Conservation (phyloP, 1,284 basidiomycete genomes). For the Xanthoconium separans region DNA sequence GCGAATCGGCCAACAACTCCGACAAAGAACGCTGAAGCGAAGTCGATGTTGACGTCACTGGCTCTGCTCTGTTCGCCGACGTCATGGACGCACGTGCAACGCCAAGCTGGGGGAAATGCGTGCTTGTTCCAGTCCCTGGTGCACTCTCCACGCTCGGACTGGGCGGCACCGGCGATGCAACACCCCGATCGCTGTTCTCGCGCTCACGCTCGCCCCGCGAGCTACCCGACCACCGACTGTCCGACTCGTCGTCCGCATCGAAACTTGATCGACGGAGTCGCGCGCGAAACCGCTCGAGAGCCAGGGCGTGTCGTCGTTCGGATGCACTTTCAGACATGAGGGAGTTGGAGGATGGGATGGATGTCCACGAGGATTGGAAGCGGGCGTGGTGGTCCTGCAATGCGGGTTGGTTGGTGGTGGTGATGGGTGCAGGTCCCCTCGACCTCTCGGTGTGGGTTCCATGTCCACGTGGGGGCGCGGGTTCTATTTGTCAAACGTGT, state of each 20-base stretch:
- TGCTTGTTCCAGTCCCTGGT: constrained; percentile 3
- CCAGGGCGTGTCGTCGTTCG: constrained; percentile 36
- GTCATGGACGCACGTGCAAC: not conserved
- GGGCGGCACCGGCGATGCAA: constrained; percentile 15
- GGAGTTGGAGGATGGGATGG: constrained; percentile 39
- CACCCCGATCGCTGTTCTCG: constrained; percentile 12
- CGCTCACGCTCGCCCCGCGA: constrained; percentile 19
- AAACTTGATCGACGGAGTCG: constrained; percentile 22
- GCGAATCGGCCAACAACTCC: constrained; percentile 23
- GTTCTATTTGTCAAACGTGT: constrained; percentile 14
- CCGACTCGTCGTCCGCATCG: constrained; percentile 28
- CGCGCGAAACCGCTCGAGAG: constrained; percentile 32
- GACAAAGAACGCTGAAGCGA: constrained; percentile 24
- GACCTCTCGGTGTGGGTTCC: constrained; percentile 15
- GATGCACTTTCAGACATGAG: constrained; percentile 44
- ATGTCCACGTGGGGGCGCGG: constrained; percentile 12
- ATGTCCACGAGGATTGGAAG: constrained; percentile 27
- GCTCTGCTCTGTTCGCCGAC: constrained; percentile 9
- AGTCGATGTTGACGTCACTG: constrained; percentile 3
- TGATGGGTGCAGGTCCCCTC: constrained; percentile 18
- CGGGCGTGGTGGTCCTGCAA: constrained; percentile 25
- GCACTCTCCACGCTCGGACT: constrained; percentile 18
- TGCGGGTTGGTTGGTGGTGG: constrained; percentile 6
- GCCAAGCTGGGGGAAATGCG: constrained; percentile 10
- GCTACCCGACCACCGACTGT: constrained; percentile 25